Evolutionary conservation across 768 basidiomycete genomes (phyloP), one percentile per base, ranked within the genome.

Genomic region (Leccinum arenicola): DNA sequence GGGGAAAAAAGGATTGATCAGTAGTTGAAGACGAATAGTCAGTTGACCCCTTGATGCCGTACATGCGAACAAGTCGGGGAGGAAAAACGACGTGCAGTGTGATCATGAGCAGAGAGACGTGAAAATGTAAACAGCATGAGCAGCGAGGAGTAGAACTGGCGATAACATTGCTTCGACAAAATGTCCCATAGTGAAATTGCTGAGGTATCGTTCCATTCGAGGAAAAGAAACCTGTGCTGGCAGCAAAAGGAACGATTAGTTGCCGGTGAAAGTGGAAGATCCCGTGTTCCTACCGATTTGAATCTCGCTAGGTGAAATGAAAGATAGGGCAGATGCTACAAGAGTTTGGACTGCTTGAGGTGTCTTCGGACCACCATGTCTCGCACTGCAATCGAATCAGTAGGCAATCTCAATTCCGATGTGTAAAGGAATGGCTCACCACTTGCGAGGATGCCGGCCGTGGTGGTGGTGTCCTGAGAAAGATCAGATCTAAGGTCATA

Each of bases 331-430:
- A 31, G 19, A 27, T 57, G 40, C 79, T 75, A 89, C 65, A 89
- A 73, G 40, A 91, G 78, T 67, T 84, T 88, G 8, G 86, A 87
- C 64, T 87, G 86, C 62, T 85, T 87, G 27, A 91, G 78, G 66
- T 91, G 87, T 64, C 89, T 85, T 49, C 89, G 84, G 38, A 90
- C 84, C 52, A 91, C 88, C 88, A 90, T 91, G 67, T 91, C 89
- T 40, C 88, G 81, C 52, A 91, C 89, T 89, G 64, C 50, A 27
- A 55, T 48, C 56, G 29, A 17, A 40, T 68, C 54, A 62, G 51
- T 11, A 59, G 4, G 45, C 35, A 27, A n/a, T 43, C 17, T 43
- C 14, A 6, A 36, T 47, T 45, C 56, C 7, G 35, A 27, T 10
- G 60, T 51, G 40, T 54, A 48, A 38, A 23, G 53, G 49, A 51